Conservation (phyloP, 345 rosid genomes). For the Laguncularia racemosa region DNA sequence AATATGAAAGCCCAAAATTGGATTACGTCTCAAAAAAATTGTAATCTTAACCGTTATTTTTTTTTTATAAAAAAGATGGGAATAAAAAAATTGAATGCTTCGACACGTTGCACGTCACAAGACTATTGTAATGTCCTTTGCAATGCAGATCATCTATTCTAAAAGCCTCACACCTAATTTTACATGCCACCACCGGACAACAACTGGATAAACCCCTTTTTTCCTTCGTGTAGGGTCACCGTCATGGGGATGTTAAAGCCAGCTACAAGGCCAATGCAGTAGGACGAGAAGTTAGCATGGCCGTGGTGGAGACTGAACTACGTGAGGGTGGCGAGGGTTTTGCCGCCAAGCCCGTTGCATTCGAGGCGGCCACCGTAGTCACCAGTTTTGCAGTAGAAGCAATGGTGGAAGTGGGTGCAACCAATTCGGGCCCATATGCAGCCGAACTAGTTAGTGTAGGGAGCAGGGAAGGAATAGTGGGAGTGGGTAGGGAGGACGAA, state of each 20-base stretch:
- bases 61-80: no score
- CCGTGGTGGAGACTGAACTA: constrained; percentile 77
- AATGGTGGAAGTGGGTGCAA: constrained; percentile 31
- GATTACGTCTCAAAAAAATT: no score
- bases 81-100: no score
- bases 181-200: constrained; percentile 75
- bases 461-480: constrained; percentile 72
- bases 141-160: constrained; percentile 85
- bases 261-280: constrained; percentile 81
- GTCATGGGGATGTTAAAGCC: constrained; percentile 91
- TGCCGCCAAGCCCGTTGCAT: constrained; percentile 86
- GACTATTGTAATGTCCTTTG: constrained; percentile 67
- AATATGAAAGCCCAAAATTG: no score
- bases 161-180: constrained; percentile 81
- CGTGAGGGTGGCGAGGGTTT: constrained; percentile 67
- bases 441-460: constrained; percentile 72
- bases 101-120: constrained; percentile 64
- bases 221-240: constrained; percentile 90
- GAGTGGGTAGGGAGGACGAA: constrained; percentile 49
- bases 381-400: constrained; percentile 66
- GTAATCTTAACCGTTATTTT: no score
- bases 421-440: constrained; percentile 89
- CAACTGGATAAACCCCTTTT: constrained; percentile 80
- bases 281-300: constrained; percentile 57
- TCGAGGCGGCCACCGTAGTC: constrained; percentile 70